Percentiles rank a stretch among this genome's conserved stretches.
These are phyloP conservation scores for Heracleum sosnowskyi DNA, from an alignment of 129 eudicot genomes.

Conservation along the genomic window DNA sequence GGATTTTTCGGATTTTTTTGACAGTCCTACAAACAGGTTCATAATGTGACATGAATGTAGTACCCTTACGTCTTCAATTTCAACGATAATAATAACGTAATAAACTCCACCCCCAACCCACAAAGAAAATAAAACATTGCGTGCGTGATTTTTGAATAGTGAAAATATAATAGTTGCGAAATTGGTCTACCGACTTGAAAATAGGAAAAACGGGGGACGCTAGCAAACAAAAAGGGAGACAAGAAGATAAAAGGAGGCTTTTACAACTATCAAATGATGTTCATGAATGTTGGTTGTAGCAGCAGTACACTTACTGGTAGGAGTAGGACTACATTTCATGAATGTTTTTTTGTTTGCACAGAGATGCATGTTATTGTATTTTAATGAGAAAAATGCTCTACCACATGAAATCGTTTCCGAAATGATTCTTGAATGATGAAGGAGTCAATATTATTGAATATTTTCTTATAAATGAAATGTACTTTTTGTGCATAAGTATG, in stretches of 20 bases:
- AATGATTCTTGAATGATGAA: too few species aligned
- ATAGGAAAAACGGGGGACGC: background rate
- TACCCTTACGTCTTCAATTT: background rate
- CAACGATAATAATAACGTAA: background rate
- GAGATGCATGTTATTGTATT: too few species aligned
- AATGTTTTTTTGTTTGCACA: too few species aligned
- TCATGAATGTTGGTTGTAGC: background rate
- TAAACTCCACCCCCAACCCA: background rate
- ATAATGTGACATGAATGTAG: background rate
- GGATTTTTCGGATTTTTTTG: too few species aligned
- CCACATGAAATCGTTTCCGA: too few species aligned
- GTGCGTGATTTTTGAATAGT: background rate
- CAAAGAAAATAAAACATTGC: background rate
- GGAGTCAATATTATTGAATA: too few species aligned
- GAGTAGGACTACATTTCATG: too few species aligned
- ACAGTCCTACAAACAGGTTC: too few species aligned
- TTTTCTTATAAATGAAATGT: too few species aligned
- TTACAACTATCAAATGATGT: background rate
- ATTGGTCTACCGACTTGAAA: background rate
- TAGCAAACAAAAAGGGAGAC: background rate
- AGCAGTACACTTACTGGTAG: too few species aligned
- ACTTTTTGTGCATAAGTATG: too few species aligned
- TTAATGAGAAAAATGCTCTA: too few species aligned
- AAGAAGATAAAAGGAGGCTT: background rate
- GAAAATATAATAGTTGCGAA: background rate